These are phyloP conservation scores for Solanum etuberosum DNA, from an alignment of 257 asterid species.

Conservation along the genomic window DNA sequence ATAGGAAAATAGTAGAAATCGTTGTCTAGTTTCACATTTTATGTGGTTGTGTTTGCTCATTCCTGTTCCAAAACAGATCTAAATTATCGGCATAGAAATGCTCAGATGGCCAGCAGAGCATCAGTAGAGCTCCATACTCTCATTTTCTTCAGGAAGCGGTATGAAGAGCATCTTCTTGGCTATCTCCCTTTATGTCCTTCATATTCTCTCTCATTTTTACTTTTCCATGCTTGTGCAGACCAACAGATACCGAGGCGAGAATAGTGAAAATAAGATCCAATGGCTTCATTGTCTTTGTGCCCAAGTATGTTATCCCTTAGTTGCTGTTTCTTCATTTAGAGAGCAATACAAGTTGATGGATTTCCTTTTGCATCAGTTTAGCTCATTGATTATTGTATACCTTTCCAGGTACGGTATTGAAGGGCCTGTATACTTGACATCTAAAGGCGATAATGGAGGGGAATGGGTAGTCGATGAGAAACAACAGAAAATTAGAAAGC, in stretches of 20 bases:
- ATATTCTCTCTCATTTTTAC: background rate
- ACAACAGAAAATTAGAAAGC: constrained; percentile 59
- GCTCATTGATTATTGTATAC: background rate
- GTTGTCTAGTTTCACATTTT: background rate
- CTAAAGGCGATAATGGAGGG: constrained; percentile 52
- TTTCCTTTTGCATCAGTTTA: background rate
- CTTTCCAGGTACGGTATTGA: constrained; percentile 77
- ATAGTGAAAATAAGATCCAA: constrained; percentile 80
- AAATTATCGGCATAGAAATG: constrained; percentile 92
- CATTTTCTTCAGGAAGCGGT: constrained; percentile 85
- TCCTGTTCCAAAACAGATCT: constrained; percentile 40
- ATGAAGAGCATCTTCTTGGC: background rate
- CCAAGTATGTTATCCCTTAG: constrained; percentile 44
- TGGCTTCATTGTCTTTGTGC: constrained; percentile 92
- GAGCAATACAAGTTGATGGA: background rate
- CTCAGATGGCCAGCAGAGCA: constrained; percentile 97
- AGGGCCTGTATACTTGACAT: constrained; percentile 71
- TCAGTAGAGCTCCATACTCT: constrained; percentile 97
- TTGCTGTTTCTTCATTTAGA: background rate
- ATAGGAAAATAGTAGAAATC: background rate
- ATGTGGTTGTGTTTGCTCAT: background rate
- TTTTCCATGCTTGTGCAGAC: constrained; percentile 39
- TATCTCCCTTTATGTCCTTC: background rate
- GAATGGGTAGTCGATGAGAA: constrained; percentile 79
- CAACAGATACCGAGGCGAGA: constrained; percentile 94